Evolutionary conservation across 495 filamentous ascomycete species (phyloP).

Genomic region (Antarctomyces pellizariae): DNA sequence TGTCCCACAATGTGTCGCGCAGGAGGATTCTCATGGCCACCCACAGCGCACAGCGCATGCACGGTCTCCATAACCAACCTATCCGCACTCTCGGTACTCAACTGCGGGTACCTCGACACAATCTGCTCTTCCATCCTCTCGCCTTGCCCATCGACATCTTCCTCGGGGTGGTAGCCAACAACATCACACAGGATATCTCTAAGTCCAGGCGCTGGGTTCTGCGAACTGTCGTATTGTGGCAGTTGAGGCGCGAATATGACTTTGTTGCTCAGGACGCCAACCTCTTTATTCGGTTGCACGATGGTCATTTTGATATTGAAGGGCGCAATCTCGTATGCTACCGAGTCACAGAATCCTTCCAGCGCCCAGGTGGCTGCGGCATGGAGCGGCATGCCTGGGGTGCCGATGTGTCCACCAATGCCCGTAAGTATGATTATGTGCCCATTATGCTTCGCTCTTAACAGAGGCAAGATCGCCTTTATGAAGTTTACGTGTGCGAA

Average conservation of each 20-base stretch:
- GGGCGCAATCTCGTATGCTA: conserved; percentile 90
- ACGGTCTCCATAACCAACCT: conserved; percentile 73
- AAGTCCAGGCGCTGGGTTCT: conserved; percentile 57
- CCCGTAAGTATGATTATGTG: conserved; percentile 82
- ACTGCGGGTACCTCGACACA: conserved; percentile 43
- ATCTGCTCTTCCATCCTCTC: conserved; percentile 23
- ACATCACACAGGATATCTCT: conserved; percentile 60
- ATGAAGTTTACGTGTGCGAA: conserved; percentile 92
- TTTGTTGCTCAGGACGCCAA: conserved; percentile 61
- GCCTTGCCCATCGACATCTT: conserved; percentile 3
- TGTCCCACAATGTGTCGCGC: conserved; percentile 84
- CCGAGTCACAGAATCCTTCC: conserved; percentile 91
- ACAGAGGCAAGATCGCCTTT: conserved; percentile 61
- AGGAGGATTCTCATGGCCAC: conserved; percentile 86
- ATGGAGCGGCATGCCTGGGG: conserved; percentile 75
- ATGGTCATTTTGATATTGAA: conserved; percentile 95
- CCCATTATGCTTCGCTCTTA: conserved; percentile 54
- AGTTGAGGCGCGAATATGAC: conserved; percentile 60
- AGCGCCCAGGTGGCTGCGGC: conserved; percentile 85
- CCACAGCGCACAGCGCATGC: conserved; percentile 71
- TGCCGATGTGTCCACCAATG: conserved; percentile 80
- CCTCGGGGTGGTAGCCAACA: conserved; percentile 25
- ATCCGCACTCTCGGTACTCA: conserved; percentile 39
- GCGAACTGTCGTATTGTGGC: conserved; percentile 44
- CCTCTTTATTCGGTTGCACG: conserved; percentile 69